Base-by-base conservation (phyloP, 108 stramenopile species). In the Skeletonema costatum region DNA sequence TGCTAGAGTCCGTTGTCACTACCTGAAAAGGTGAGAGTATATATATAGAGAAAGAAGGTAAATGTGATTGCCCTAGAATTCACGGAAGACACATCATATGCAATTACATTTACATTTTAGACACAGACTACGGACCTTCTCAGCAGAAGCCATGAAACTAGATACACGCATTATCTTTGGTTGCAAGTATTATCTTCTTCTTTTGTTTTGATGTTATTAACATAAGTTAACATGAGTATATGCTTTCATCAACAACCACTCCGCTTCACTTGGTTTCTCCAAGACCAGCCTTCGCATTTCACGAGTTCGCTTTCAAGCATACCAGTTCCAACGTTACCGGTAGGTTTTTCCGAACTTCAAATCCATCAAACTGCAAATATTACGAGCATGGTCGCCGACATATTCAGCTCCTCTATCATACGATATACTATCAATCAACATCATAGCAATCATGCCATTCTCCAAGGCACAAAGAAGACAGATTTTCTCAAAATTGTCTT, bases 81-180 rank as follows among this genome's bases (percentile, higher is more conserved):
- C 39, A 41, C 39, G 39, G 11, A 41, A 11, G 39, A 41, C 39
- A 41, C 39, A 41, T 11, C 39, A 9, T 10, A 16, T 13, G 14
- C 13, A 44, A 44, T 2, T 14, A 44, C 44, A 46, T 12, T 2
- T 14, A 44, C 44, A 46, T 12, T 25, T 25, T 25, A 25, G 25
- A 36, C 6, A 6, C 35, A 46, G 4, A 11, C 16, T n/a, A 46
- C 44, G 16, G 44, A 46, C 44, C 78, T 86, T 51, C 13, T 62
- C 60, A 19, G 62, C 66, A 13, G 81, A 77, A 12, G n/a, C 56
- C 85, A 86, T 86, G 64, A 85, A 85, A 56, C 53, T 72, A 25
- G 30, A 17, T 2, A 85, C 81, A 6, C 66, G n/a, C 60, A 61
- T 61, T 31, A 61, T 29, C 4, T 33, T 35, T 16, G 1, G 19